Conservation (phyloP, 169 alveolate species). For the Toxoplasma gondii region DNA sequence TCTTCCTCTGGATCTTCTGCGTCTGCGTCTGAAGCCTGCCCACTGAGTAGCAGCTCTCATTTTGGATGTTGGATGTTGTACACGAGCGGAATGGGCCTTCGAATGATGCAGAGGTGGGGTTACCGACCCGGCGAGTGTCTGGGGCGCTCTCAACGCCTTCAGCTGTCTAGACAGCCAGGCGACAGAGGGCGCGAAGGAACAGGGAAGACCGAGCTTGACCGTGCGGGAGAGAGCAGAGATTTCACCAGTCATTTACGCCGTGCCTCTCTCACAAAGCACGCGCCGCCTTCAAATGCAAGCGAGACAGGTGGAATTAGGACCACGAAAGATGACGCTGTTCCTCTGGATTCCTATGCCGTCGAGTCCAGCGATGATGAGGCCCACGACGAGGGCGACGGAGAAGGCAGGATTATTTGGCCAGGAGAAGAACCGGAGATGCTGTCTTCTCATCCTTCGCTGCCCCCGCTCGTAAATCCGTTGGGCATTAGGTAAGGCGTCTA, state of each 20-base stretch:
- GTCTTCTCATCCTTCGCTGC: not conserved
- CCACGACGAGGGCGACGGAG: not conserved
- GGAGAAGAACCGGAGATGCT: no score
- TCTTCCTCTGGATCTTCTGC: not conserved
- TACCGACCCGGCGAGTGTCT: constrained; percentile 43
- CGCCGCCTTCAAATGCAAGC: no score
- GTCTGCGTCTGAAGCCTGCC: constrained; percentile 12
- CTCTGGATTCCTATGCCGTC: no score
- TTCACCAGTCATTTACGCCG: no score
- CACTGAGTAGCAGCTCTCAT: constrained; percentile 50
- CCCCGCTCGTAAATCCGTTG: not conserved
- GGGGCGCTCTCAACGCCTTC: constrained; percentile 1
- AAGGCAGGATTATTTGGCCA: not conserved
- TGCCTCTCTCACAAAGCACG: no score
- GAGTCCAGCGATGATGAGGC: not conserved
- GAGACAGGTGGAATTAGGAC: no score
- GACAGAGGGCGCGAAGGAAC: not conserved
- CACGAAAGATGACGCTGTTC: no score
- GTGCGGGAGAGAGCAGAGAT: no score
- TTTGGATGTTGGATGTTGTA: constrained; percentile 50
- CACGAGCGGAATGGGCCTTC: constrained; percentile 49
- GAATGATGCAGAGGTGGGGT: constrained; percentile 37
- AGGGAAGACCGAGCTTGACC: not conserved
- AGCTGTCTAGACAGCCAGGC: not conserved
- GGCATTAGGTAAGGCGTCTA: not conserved